A percentile compares a stretch with the other conserved stretches of the same genome.
phyloP scores from a whole-genome alignment of 495 filamentous ascomycete genomes.

The Penicillium taxi region DNA sequence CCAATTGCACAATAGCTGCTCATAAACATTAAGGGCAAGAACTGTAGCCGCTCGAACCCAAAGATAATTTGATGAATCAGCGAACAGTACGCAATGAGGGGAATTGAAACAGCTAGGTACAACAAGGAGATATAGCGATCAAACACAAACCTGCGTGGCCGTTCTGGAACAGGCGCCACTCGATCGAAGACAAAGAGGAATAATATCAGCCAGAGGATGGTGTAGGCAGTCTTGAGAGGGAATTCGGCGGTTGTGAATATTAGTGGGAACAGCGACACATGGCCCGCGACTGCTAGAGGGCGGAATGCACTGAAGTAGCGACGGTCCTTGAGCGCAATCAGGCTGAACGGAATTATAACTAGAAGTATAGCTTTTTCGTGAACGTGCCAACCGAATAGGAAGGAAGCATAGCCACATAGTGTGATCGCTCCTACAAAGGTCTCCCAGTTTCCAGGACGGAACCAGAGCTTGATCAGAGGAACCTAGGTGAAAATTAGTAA shows the following conservation, averaged over 20 bases:
- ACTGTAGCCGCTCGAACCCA: constrained; percentile 69
- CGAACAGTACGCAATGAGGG: constrained; percentile 82
- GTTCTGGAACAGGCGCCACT: constrained; percentile 23
- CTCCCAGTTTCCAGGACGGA: constrained; percentile 64
- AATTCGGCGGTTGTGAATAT: constrained; percentile 85
- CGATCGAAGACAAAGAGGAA: constrained; percentile 34
- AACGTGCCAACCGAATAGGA: constrained; percentile 97
- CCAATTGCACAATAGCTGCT: constrained; percentile 92
- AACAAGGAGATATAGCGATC: constrained; percentile 85
- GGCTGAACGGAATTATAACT: constrained; percentile 90
- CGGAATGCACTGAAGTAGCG: constrained; percentile 88
- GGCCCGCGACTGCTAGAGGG: constrained; percentile 83
- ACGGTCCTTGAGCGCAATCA: constrained; percentile 87
- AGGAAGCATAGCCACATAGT: constrained; percentile 93
- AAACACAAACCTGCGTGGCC: constrained; percentile 71
- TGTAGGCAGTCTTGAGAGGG: constrained; percentile 82
- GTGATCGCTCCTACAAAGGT: constrained; percentile 84
- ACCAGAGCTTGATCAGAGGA: constrained; percentile 63
- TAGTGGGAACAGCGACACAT: constrained; percentile 91
- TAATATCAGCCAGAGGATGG: constrained; percentile 3
- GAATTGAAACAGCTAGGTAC: constrained; percentile 81
- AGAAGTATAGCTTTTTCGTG: constrained; percentile 94
- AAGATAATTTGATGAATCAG: constrained; percentile 75
- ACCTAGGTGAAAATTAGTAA: constrained; percentile 1
- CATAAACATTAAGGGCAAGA: constrained; percentile 93